A percentile compares a stretch with the other conserved stretches of the same genome.
phyloP scores from a whole-genome alignment of 257 asterid genomes.

The Solanum pimpinellifolium region DNA sequence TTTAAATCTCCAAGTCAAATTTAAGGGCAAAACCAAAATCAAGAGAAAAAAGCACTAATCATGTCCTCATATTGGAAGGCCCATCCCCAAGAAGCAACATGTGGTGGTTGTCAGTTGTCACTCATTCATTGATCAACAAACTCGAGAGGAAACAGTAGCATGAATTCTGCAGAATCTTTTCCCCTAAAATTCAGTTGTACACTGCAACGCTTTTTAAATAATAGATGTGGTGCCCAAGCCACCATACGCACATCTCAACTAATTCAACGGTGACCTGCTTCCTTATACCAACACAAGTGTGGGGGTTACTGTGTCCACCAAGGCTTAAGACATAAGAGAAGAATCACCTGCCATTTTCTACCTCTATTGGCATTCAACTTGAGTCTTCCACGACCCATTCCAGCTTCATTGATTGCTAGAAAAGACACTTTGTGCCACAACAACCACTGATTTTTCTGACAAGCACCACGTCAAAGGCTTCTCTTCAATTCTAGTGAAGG shows the following conservation, averaged over 20 bases:
- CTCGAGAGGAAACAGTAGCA: background rate
- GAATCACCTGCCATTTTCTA: background rate
- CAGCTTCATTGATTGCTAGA: background rate
- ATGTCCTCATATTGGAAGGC: background rate
- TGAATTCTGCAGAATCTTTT: background rate
- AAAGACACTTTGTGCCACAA: background rate
- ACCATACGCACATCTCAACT: background rate
- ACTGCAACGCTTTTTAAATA: background rate
- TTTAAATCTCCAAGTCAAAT: background rate
- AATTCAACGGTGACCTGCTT: background rate
- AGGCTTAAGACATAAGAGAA: background rate
- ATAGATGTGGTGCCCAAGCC: background rate
- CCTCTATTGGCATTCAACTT: background rate
- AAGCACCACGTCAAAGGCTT: background rate
- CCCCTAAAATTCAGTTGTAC: background rate
- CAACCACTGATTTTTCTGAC: background rate
- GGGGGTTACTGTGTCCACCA: background rate
- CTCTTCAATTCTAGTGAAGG: background rate
- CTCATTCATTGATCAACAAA: background rate
- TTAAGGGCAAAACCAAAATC: background rate
- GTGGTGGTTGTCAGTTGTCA: background rate
- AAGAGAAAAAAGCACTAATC: background rate
- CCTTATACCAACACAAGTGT: background rate
- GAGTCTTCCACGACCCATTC: background rate
- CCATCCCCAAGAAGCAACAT: background rate